Base-by-base conservation (phyloP, 805 yeast genomes). In the Candida maltosa region DNA sequence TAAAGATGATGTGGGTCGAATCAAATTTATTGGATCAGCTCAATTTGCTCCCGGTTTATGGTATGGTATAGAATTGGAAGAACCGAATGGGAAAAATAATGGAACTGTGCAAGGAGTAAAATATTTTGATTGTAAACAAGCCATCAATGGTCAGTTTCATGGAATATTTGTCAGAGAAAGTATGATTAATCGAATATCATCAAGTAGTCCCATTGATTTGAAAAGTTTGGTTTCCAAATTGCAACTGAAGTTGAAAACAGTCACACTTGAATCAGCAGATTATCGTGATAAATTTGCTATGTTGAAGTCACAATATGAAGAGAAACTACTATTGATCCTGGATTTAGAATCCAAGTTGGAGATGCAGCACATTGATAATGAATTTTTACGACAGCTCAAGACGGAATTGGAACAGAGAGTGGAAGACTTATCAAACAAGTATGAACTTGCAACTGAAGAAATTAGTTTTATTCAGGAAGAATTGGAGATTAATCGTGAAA, bases 21-120 rank as follows among this genome's bases (percentile, higher is more conserved):
- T 80, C 1, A 56, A 70, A 33, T 81, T 54, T 48, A 39, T 70
- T 2, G 87, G 87, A 0, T 35, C 45, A 10, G 76, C 86, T 0
- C 43, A 71, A 31, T 82, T 82, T 60, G 78, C 84, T 3, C 58
- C 69, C 0, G 87, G 87, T 0, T 34, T 38, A 1, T 75, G 81
- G 80, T 52, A 70, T 4, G 81, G 80, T 1, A 47, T 75, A 3
- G 75, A 72, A 32, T 48, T 76, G 16, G 63, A 60, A 9, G 37
- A 38, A 1, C 56, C 67, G 0, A 39, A 24, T 1, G 80, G 80
- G 1, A 70, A 68, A 43, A 76, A 76, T 35, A 59, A 75, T 39
- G 81, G 81, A 1, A 49, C 70, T 0, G 66, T 76, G 0, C 52
- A 62, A 14, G 76, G 71, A 1, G 48, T 56, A 3, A 33, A 52